Base-by-base conservation (phyloP, 2,329 filamentous ascomycete species). In the Penicillium sp. region DNA sequence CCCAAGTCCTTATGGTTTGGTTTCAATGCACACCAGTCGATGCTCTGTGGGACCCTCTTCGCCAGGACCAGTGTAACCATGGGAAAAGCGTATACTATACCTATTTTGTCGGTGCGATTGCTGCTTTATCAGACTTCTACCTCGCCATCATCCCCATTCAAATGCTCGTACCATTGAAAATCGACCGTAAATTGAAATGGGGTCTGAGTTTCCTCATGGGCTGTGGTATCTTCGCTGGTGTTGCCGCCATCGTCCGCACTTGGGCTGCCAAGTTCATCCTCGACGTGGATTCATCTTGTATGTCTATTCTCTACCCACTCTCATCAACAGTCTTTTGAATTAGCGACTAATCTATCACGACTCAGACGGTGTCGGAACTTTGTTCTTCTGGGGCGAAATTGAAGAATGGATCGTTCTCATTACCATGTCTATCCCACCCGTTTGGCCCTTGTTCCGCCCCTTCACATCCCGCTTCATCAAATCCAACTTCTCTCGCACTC, bases 341-440 rank as follows among this genome's bases (percentile, higher is more conserved):
- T 14, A 5, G 2, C 2, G 18, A 21, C 1, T 36, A 14, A 16
- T 5, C 50, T 60, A 52, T 60, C 37, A 16, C 13, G 10, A 10
- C 19, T 2, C 21, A 64, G 62, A 58, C 13, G 62, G 58, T 1
- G 56, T 61, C 14, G 62, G 60, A 2, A 49, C 51, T n/a, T 52
- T 64, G 0, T 64, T 64, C 45, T 39, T 51, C 36, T 64, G 60
- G 60, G 62, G 62, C 8, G 60, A 64, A 44, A 49, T 64, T 18
- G 62, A 63, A 48, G 62, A 63, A 56, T 63, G 62, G 62, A 23
- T 64, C 39, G 62, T 64, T 7, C 55, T 64, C 10, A 63, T 63
- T 33, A 57, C 57, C 33, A 64, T 64, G 62, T 62, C 60, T 21
- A 64, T 64, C 23, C 62, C 62, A 33, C 62, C 60, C 2, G 62